Conservation (phyloP, 2,329 filamentous ascomycete genomes). For the Waltergamsia citrina region DNA sequence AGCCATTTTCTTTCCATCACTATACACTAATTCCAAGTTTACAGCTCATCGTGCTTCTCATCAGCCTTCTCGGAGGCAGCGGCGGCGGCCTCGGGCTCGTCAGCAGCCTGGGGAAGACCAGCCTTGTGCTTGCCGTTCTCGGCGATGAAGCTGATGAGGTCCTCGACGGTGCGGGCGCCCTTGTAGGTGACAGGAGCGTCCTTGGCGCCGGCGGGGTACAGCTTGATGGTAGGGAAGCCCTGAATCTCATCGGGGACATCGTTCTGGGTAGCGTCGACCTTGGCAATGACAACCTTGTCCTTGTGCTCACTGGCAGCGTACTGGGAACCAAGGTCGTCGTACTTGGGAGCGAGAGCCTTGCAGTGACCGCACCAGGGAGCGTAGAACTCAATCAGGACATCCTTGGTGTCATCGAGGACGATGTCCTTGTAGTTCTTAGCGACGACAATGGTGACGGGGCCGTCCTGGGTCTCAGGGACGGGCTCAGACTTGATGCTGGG, state of each 20-base stretch:
- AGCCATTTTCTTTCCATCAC: slow-evolving; percentile 15
- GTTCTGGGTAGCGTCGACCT: slow-evolving; percentile 94
- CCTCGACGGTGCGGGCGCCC: slow-evolving; percentile 81
- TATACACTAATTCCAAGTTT: slow-evolving; percentile 28
- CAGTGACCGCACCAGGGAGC: slow-evolving; percentile 99
- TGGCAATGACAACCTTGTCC: slow-evolving; percentile 83
- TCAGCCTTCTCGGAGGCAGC: slow-evolving; percentile 41
- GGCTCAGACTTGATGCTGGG: slow-evolving; percentile 98
- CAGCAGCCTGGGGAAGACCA: slow-evolving; percentile 48
- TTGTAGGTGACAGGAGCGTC: slow-evolving; percentile 75
- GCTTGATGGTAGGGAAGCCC: slow-evolving; percentile 98
- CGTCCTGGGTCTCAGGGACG: slow-evolving; percentile 87
- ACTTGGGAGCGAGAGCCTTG: slow-evolving; percentile 95
- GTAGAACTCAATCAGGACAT: slow-evolving; percentile 97
- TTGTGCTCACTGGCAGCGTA: slow-evolving; percentile 74
- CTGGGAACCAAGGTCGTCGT: slow-evolving; percentile 77
- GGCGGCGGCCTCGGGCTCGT: slow-evolving; percentile 44
- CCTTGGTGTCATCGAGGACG: slow-evolving; percentile 89
- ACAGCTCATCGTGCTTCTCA: slow-evolving; percentile 66
- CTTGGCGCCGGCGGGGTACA: slow-evolving; percentile 89
- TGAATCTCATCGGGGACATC: slow-evolving; percentile 95
- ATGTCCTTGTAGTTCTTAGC: slow-evolving; percentile 89
- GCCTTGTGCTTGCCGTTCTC: slow-evolving; percentile 90
- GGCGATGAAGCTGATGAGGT: slow-evolving; percentile 84
- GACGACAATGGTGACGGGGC: slow-evolving; percentile 78